A percentile compares a stretch with the other conserved stretches of the same genome.
Evolutionary conservation across 352 stramenopile species (phyloP).

Genomic region (Blastocystis hominis): DNA sequence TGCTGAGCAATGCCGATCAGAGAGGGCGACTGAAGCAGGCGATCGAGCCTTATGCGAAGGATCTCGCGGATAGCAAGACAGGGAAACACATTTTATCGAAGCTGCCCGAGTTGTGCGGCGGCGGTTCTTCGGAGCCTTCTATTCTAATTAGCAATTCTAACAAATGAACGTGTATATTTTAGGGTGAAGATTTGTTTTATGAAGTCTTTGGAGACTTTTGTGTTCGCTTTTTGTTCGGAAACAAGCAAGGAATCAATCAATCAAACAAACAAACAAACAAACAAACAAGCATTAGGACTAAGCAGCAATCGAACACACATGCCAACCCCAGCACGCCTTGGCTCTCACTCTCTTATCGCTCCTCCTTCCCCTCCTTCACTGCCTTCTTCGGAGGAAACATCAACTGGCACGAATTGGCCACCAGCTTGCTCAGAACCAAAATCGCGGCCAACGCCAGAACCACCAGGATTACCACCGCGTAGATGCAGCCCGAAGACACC

Average conservation of each 20-base stretch:
- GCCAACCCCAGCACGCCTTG: too few species aligned
- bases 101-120: neutral
- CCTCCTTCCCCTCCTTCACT: neutral
- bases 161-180: neutral
- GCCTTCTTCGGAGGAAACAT: neutral
- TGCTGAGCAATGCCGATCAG: constrained; percentile 82
- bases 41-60: constrained; percentile 81
- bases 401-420: neutral
- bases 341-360: too few species aligned
- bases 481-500: neutral
- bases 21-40: constrained; percentile 82
- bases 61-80: neutral
- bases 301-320: too few species aligned
- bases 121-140: neutral
- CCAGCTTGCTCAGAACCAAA: neutral
- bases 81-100: constrained; percentile 33
- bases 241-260: neutral
- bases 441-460: neutral
- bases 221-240: neutral
- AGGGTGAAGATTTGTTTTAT: neutral
- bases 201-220: neutral
- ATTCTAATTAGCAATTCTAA: neutral
- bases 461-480: neutral
- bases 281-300: too few species aligned
- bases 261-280: too few species aligned